phyloP scores from a whole-genome alignment of 2,329 filamentous ascomycete genomes.

The Lojkania enalia region DNA sequence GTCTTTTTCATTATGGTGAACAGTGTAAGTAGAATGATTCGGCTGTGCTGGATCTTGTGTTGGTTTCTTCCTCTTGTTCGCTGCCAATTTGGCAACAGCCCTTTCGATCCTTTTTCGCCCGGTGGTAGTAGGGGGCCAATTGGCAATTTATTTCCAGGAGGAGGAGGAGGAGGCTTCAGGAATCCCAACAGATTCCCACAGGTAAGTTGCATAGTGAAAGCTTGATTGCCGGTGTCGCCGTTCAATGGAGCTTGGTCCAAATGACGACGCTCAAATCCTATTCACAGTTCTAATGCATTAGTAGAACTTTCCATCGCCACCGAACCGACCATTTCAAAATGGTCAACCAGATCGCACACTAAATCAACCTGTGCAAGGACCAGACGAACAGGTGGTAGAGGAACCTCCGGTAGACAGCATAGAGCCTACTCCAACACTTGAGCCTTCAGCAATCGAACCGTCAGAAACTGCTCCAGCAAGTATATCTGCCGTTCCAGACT shows the following conservation, averaged over 20 bases:
- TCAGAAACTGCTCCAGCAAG: no score
- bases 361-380: no score
- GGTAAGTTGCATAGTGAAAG: constrained; percentile 3
- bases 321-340: no score
- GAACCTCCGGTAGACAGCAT: no score
- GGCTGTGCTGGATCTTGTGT: constrained; percentile 26
- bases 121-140: constrained; percentile 1
- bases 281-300: no score
- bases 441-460: no score
- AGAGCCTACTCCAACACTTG: no score
- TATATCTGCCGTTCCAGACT: no score
- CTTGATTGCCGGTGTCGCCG: not conserved
- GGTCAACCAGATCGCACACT: no score
- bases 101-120: not conserved
- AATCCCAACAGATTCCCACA: constrained; percentile 5
- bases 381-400: no score
- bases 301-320: no score
- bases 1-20: constrained; percentile 13
- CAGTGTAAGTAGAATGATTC: constrained; percentile 10
- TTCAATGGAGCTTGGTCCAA: not conserved
- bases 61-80: constrained; percentile 11
- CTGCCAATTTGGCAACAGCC: not conserved
- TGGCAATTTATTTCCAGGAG: not conserved
- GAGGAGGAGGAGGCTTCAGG: not conserved
- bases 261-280: no score